Percentiles rank a stretch among this genome's conserved stretches.
Conservation (phyloP, 2,329 filamentous ascomycete genomes). For the Stagonosporopsis cucurbitacearum region DNA sequence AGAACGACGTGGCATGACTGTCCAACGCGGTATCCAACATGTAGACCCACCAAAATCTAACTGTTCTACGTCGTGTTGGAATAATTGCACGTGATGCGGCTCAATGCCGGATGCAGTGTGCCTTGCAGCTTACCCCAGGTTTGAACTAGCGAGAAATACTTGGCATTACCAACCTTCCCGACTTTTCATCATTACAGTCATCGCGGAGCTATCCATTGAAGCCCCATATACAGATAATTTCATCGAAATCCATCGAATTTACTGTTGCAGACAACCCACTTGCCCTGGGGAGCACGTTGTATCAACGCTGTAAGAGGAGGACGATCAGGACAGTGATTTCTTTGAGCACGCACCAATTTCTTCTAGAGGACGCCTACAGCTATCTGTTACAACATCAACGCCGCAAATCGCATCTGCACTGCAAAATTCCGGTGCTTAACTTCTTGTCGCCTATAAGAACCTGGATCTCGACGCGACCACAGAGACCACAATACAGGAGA, state of each 20-base stretch:
- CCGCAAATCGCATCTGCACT: background rate
- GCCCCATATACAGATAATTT: background rate
- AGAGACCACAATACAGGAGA: background rate
- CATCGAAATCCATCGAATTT: background rate
- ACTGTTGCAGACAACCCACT: background rate
- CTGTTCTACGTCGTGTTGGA: background rate
- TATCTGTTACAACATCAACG: background rate
- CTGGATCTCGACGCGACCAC: background rate
- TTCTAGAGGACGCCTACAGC: background rate
- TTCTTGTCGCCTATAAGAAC: no score
- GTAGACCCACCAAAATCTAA: background rate
- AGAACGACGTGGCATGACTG: background rate
- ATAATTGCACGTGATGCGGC: slow-evolving; percentile 20
- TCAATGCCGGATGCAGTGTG: slow-evolving; percentile 19
- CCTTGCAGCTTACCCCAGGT: slow-evolving; percentile 29
- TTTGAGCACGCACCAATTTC: slow-evolving; percentile 4
- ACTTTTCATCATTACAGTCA: slow-evolving; percentile 31
- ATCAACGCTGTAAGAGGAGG: background rate
- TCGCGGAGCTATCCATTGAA: slow-evolving; percentile 12
- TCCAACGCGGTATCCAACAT: background rate
- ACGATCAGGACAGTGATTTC: background rate
- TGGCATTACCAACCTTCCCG: slow-evolving; percentile 26
- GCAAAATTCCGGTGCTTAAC: background rate
- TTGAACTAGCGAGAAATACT: slow-evolving; percentile 7
- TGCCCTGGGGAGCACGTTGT: background rate